Evolutionary conservation across 2,329 filamentous ascomycete species (phyloP).

Genomic region (Colletotrichum karsti): DNA sequence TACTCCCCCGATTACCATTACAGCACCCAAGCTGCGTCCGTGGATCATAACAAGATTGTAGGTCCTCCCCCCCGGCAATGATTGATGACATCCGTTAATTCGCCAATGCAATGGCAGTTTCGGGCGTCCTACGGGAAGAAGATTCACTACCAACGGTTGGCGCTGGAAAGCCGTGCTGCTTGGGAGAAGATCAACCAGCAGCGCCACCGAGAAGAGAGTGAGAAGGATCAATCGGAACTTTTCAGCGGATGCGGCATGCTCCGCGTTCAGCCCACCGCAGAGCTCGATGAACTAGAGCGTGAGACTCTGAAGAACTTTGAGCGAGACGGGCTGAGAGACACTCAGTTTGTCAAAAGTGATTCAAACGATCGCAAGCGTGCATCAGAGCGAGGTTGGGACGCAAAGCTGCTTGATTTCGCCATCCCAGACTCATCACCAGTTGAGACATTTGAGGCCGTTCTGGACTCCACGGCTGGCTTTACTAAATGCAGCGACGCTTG

Average conservation of each 20-base stretch:
- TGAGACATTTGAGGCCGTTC: conserved; percentile 32
- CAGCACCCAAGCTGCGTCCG: conserved; percentile 33
- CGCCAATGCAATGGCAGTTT: conserved; percentile 24
- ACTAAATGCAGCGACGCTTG: conserved; percentile 34
- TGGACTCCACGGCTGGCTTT: conserved; percentile 34
- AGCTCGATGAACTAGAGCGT: conserved; percentile 32
- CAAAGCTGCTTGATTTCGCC: conserved; percentile 34
- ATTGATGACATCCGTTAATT: neutral
- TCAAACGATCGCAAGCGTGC: conserved; percentile 30
- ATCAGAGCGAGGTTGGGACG: conserved; percentile 29
- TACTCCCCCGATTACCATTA: conserved; percentile 30
- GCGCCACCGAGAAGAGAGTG: neutral
- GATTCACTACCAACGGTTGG: conserved; percentile 35
- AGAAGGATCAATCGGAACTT: conserved; percentile 16
- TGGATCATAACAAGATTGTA: conserved; percentile 37
- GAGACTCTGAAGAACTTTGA: conserved; percentile 35
- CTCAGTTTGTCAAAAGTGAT: conserved; percentile 34
- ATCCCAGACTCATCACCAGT: conserved; percentile 27
- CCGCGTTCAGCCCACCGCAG: conserved; percentile 33
- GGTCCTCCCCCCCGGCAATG: neutral
- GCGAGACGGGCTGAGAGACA: conserved; percentile 33
- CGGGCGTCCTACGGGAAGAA: conserved; percentile 35
- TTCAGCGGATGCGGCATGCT: conserved; percentile 36
- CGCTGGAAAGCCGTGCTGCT: conserved; percentile 33
- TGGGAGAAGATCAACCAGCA: conserved; percentile 31